phyloP scores from a whole-genome alignment of 1,139 yeast genomes.

The Sporopachydermia cereana region DNA sequence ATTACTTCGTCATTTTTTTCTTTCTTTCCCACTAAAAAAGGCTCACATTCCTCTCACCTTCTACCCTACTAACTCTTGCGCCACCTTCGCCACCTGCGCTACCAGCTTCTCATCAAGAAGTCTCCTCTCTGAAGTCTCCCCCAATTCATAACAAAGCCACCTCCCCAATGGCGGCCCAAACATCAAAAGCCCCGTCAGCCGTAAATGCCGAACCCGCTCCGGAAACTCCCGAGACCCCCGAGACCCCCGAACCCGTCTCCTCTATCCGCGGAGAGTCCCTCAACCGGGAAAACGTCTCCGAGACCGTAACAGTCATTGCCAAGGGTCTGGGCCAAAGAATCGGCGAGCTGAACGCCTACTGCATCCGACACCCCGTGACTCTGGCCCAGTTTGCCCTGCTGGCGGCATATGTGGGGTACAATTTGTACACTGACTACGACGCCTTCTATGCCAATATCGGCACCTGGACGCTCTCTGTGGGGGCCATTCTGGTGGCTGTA shows the following conservation, averaged over 20 bases:
- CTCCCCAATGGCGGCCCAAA: too few relatives aligned
- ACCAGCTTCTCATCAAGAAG: too few relatives aligned
- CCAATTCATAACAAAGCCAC: too few relatives aligned
- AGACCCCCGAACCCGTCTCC: background rate
- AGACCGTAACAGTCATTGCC: background rate
- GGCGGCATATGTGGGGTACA: background rate
- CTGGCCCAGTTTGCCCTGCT: slow-evolving; percentile 2
- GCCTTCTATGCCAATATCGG: background rate
- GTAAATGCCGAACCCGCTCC: too few relatives aligned
- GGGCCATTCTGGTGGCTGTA: background rate
- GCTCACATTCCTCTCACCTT: too few relatives aligned
- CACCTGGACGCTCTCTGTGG: background rate
- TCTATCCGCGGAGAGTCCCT: background rate
- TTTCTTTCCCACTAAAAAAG: too few relatives aligned
- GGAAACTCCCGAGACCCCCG: too few relatives aligned
- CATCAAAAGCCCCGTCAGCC: too few relatives aligned
- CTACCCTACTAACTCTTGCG: too few relatives aligned
- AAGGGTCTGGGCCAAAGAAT: background rate
- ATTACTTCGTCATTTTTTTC: too few relatives aligned
- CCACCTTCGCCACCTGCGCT: too few relatives aligned
- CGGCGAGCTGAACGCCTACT: slow-evolving; percentile 2
- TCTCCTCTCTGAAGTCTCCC: too few relatives aligned
- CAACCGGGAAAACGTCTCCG: background rate
- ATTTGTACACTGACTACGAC: background rate
- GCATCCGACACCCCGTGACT: slow-evolving; percentile 5